Evolutionary conservation across 371 early-diverging fungal species (phyloP).

Genomic region (Syncephalis fuscata): DNA sequence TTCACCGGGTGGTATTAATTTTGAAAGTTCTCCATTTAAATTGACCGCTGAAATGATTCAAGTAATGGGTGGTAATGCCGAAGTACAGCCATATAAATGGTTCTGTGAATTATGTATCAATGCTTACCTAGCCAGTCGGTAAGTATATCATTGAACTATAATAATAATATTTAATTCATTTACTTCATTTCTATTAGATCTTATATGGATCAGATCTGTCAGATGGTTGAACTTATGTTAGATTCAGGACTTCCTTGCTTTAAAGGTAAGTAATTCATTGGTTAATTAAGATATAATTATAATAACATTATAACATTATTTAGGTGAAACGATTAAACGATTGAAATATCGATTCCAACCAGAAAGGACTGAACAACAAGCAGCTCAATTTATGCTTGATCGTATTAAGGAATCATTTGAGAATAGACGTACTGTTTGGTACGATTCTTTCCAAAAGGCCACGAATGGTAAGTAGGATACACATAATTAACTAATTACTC

Average conservation of each 20-base stretch:
- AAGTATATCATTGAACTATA: background rate
- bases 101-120: constrained; percentile 85
- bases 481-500: no score
- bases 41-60: constrained; percentile 96
- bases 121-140: constrained; percentile 73
- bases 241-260: constrained; percentile 98
- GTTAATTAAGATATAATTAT: background rate
- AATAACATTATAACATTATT: constrained; percentile 4
- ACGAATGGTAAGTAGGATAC: constrained; percentile 47
- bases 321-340: constrained; percentile 49
- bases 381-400: constrained; percentile 88
- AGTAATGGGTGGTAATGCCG: constrained; percentile 83
- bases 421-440: constrained; percentile 72
- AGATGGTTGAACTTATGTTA: constrained; percentile 81
- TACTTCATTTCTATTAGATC: constrained; percentile 31
- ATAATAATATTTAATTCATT: background rate
- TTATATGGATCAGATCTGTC: constrained; percentile 84
- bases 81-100: constrained; percentile 66
- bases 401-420: constrained; percentile 82
- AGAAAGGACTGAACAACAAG: constrained; percentile 76
- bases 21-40: constrained; percentile 98
- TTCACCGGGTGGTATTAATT: constrained; percentile 95
- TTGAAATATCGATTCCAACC: constrained; percentile 82
- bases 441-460: constrained; percentile 79
- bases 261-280: constrained; percentile 43